These are phyloP conservation scores for Arthrobotrys entomopaga DNA, from an alignment of 2,329 filamentous ascomycete genomes.

Conservation along the genomic window DNA sequence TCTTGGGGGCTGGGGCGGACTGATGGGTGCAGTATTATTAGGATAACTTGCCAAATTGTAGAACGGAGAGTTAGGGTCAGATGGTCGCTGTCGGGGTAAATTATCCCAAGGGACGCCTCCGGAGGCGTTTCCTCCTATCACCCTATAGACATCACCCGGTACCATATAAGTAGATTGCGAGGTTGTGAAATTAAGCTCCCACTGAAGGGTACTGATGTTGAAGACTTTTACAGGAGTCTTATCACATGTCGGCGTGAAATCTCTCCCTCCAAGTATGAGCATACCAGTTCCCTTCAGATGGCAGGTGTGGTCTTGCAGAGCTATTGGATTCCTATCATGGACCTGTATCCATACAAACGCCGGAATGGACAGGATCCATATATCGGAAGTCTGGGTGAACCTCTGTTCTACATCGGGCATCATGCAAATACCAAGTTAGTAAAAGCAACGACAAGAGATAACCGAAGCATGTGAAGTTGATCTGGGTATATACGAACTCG, in stretches of 20 bases:
- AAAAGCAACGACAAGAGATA: too few relatives aligned
- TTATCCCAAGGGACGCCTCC: conserved; percentile 26
- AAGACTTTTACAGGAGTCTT: conserved; percentile 36
- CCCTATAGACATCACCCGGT: conserved; percentile 25
- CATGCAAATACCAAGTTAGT: too few relatives aligned
- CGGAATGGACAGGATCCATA: conserved; percentile 49
- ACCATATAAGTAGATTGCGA: conserved; percentile 25
- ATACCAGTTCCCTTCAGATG: conserved; percentile 38
- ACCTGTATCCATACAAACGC: conserved; percentile 48
- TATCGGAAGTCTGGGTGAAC: conserved; percentile 32
- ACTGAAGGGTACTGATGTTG: conserved; percentile 46
- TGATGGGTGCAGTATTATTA: not conserved
- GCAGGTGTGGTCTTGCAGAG: conserved; percentile 48
- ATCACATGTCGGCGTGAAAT: conserved; percentile 31
- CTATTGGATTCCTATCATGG: conserved; percentile 3
- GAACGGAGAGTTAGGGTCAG: conserved; percentile 36
- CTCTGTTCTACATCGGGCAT: not conserved
- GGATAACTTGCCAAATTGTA: conserved; percentile 11
- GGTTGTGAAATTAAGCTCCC: conserved; percentile 17
- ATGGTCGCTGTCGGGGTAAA: conserved; percentile 29
- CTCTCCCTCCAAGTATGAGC: conserved; percentile 42
- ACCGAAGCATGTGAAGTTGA: too few relatives aligned
- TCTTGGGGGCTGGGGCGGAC: not conserved
- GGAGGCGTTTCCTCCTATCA: conserved; percentile 26
- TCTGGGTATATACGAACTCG: not conserved